Conservation (phyloP, 2,329 filamentous ascomycete genomes). For the Apiospora arundinis region DNA sequence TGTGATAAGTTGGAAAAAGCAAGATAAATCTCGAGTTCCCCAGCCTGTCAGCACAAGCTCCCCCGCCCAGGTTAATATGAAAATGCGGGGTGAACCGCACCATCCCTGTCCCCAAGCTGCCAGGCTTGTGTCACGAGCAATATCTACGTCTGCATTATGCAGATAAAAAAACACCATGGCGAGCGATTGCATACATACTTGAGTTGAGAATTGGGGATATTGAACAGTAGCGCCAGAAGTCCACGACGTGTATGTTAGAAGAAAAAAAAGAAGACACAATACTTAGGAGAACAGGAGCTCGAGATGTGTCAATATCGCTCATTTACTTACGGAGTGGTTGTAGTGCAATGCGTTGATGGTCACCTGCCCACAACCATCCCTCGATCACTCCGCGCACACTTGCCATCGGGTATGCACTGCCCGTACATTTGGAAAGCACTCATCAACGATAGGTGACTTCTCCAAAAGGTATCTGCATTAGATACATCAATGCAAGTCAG, state of each 20-base stretch:
- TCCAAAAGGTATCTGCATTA: no score
- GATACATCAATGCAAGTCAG: no score
- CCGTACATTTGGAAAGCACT: no score
- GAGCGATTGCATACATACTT: neutral
- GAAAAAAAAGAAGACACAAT: neutral
- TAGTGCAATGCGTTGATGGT: no score
- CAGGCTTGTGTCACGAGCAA: conserved; percentile 1
- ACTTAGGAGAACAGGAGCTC: no score
- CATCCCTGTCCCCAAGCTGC: neutral
- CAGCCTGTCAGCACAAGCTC: neutral
- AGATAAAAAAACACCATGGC: neutral
- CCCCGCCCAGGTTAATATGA: neutral
- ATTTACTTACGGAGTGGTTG: no score
- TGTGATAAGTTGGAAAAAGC: neutral
- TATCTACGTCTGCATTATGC: neutral
- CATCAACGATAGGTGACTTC: no score
- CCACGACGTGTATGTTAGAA: neutral
- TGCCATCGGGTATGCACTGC: neutral
- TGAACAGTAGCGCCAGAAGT: neutral
- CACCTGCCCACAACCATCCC: neutral
- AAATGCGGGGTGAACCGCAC: conserved; percentile 10
- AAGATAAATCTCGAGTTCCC: neutral
- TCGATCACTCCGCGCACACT: neutral
- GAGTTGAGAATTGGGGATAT: neutral
- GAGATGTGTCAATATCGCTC: no score